A percentile compares a stretch with the other conserved stretches of the same genome.
phyloP scores from a whole-genome alignment of 2,329 filamentous ascomycete genomes.

The Penicillium sp. region DNA sequence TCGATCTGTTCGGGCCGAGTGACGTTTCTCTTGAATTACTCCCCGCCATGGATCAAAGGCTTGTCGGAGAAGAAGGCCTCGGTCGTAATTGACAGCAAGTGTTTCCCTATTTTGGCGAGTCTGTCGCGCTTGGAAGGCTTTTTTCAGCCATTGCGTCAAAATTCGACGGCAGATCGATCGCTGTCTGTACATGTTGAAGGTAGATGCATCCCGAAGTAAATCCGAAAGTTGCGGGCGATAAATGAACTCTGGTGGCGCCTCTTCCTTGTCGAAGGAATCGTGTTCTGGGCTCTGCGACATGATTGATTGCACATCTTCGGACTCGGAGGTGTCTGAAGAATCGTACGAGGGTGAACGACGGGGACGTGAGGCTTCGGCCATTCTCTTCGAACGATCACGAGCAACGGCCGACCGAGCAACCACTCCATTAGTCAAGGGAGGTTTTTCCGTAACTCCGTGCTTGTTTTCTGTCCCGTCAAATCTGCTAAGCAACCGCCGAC shows the following conservation, averaged over 20 bases:
- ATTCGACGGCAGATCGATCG: slow-evolving; percentile 39
- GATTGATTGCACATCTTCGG: slow-evolving; percentile 18
- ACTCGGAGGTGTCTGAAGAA: slow-evolving; percentile 25
- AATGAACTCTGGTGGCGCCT: slow-evolving; percentile 39
- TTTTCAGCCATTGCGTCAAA: slow-evolving; percentile 49
- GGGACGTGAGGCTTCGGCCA: slow-evolving; percentile 19
- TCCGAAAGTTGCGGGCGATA: slow-evolving; percentile 52
- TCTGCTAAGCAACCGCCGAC: slow-evolving; percentile 35
- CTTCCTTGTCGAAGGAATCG: slow-evolving; percentile 26
- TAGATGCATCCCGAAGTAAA: slow-evolving; percentile 51
- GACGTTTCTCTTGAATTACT: slow-evolving; percentile 40
- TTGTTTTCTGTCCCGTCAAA: slow-evolving; percentile 29
- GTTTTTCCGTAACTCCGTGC: slow-evolving; percentile 10
- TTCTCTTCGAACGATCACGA: slow-evolving; percentile 30
- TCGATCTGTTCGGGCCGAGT: slow-evolving; percentile 47
- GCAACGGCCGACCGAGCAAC: slow-evolving; percentile 30
- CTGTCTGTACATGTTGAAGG: slow-evolving; percentile 45
- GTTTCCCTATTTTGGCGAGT: slow-evolving; percentile 39
- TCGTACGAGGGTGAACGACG: slow-evolving; percentile 17
- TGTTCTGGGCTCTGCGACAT: slow-evolving; percentile 22
- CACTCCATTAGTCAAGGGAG: slow-evolving; percentile 24
- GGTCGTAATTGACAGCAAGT: slow-evolving; percentile 51
- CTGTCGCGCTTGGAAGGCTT: slow-evolving; percentile 39
- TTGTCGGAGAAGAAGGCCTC: slow-evolving; percentile 50
- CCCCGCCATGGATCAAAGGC: slow-evolving; percentile 53